Evolutionary conservation across 306 rosid genomes (phyloP).

Genomic region (Corylus americana): DNA sequence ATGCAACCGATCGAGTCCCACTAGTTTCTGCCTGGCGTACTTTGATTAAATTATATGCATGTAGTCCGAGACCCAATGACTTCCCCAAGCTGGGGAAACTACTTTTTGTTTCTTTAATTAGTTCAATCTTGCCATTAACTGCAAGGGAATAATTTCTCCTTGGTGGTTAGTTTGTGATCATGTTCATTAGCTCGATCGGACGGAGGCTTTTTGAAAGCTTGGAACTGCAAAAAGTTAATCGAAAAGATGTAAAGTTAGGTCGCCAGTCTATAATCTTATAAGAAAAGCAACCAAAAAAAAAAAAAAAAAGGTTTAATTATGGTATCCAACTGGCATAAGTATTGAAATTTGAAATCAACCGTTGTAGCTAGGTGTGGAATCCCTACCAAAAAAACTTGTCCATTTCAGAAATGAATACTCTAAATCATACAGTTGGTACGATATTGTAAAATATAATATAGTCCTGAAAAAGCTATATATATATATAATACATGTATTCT

Average conservation of each 20-base stretch:
- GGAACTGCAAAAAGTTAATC: background rate
- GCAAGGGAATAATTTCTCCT: background rate
- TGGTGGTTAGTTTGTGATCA: conserved; percentile 10
- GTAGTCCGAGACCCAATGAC: background rate
- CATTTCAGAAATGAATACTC: background rate
- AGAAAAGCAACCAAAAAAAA: background rate
- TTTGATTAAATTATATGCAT: background rate
- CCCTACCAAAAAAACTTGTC: background rate
- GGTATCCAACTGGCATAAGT: background rate
- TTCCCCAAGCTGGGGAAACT: conserved; percentile 12
- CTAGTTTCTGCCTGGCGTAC: background rate
- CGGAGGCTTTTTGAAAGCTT: background rate
- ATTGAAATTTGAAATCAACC: background rate
- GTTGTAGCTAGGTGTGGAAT: background rate
- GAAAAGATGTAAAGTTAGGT: conserved; percentile 1
- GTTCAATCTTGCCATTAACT: background rate
- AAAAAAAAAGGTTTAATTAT: background rate
- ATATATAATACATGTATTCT: background rate
- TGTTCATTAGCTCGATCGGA: background rate
- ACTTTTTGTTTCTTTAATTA: background rate
- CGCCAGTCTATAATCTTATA: background rate
- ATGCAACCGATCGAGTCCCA: background rate
- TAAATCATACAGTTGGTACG: background rate
- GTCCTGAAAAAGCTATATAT: too few relatives aligned
- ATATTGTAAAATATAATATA: background rate